These are phyloP conservation scores for Graphilbum sp. DNA, from an alignment of 2,329 filamentous ascomycete genomes.

Conservation along the genomic window DNA sequence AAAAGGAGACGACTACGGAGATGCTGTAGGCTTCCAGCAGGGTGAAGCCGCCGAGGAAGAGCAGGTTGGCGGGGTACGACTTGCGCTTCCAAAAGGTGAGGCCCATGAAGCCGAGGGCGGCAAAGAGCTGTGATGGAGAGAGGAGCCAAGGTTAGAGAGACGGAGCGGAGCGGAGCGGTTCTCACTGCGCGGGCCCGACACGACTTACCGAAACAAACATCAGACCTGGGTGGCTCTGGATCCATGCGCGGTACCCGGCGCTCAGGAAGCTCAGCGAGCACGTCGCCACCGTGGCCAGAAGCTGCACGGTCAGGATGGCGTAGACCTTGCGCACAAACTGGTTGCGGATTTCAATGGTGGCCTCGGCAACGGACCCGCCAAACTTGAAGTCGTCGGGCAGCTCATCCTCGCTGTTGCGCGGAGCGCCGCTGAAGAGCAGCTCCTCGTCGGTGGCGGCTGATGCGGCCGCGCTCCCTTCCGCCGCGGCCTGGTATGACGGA, in stretches of 20 bases:
- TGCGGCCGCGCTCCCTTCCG: conserved; percentile 33
- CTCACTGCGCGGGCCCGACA: no score
- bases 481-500: conserved; percentile 52
- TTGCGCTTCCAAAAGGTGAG: conserved; percentile 93
- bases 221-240: conserved; percentile 67
- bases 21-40: conserved; percentile 85
- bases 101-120: conserved; percentile 68
- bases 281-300: conserved; percentile 67
- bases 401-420: conserved; percentile 74
- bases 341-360: conserved; percentile 88
- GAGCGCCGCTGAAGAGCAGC: conserved; percentile 46
- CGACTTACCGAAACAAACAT: conserved; percentile 67
- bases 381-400: conserved; percentile 98
- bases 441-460: conserved; percentile 34
- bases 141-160: background rate
- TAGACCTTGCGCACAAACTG: conserved; percentile 97
- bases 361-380: conserved; percentile 83
- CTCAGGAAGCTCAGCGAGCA: conserved; percentile 79
- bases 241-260: conserved; percentile 64
- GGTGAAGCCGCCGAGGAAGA: conserved; percentile 86
- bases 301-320: conserved; percentile 88
- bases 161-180: background rate
- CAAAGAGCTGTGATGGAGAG: conserved; percentile 43
- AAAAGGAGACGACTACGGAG: conserved; percentile 84
- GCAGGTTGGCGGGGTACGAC: conserved; percentile 83